Base-by-base conservation (phyloP, 495 filamentous ascomycete species). In the Neurospora intermedia region DNA sequence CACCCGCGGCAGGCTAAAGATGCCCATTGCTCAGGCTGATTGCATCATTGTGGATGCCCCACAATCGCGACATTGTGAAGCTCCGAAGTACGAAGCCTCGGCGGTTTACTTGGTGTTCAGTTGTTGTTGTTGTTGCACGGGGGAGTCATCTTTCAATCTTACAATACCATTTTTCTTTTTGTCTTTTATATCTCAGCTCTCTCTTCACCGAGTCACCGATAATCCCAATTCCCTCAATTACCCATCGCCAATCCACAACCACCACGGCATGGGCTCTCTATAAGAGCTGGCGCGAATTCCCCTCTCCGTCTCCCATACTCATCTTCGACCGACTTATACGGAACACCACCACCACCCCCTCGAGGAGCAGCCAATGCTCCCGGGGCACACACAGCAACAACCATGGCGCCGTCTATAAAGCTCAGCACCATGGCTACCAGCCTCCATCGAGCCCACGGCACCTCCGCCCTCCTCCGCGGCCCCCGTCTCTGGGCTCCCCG, bases 1-100 rank as follows among this genome's bases (percentile, higher is more conserved):
- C 23, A 62, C 54, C 27, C 27, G 54, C 54, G 54, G 54, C 54
- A 62, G 54, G 54, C 54, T 35, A 35, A 2, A 4, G 54, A 62
- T 62, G 54, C 15, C 54, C 54, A 62, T 62, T 62, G 27, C 54
- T 62, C 54, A 62, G 11, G 27, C 54, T 35, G 15, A 62, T 79
- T 80, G 78, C 78, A 80, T 80, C 77, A 80, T 80, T 69, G 40
- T 6, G 35, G 40, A 23, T 16, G 40, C 48, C 69, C 69, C 73
- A 62, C 54, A 62, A 62, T 62, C 54, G 54, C 54, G 54, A 62
- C 54, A 35, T 62, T 11, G 54, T 9, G 27, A 62, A 62, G 54
- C 54, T 62, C 54, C 54, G 27, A 6, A 62, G 54, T 62, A 27
- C 54, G 27, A 6, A 62, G 54, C 23, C 13, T 27, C 27, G 54